A percentile compares a stretch with the other conserved stretches of the same genome.
These are phyloP conservation scores for Hanseniaspora pseudoguilliermondii DNA, from an alignment of 805 yeast genomes.

Conservation along the genomic window DNA sequence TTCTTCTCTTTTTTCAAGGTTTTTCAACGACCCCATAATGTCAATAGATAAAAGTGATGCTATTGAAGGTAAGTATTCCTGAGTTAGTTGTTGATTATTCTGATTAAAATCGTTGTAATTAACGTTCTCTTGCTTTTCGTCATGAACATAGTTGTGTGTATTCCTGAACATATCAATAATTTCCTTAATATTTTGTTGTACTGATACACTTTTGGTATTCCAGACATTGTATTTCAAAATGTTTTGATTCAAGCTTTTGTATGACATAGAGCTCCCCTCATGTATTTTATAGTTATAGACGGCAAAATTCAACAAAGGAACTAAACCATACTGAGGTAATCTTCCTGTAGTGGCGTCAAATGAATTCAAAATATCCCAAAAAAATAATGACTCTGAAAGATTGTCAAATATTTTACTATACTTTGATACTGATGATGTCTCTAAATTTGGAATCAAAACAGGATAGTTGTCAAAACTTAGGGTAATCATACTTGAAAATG, in stretches of 20 bases:
- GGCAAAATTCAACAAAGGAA: slow-evolving; percentile 3
- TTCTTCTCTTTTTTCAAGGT: slow-evolving; percentile 6
- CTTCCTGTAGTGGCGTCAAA: background rate
- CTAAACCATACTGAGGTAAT: background rate
- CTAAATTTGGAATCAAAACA: background rate
- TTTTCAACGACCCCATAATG: background rate
- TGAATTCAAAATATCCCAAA: slow-evolving; percentile 5
- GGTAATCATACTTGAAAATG: background rate
- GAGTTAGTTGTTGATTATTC: slow-evolving; percentile 16
- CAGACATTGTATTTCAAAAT: slow-evolving; percentile 5
- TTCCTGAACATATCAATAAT: slow-evolving; percentile 14
- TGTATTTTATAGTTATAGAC: background rate
- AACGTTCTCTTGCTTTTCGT: background rate
- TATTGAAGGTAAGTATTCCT: slow-evolving; percentile 29
- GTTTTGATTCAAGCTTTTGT: background rate
- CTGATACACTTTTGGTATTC: background rate
- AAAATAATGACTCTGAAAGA: background rate
- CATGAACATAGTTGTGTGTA: slow-evolving; percentile 16
- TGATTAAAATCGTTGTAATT: slow-evolving; percentile 10
- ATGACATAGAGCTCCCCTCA: background rate
- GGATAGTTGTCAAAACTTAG: slow-evolving; percentile 7
- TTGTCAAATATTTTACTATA: background rate
- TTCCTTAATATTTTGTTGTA: background rate
- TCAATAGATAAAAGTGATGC: slow-evolving; percentile 21
- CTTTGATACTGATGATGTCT: background rate